phyloP scores from a whole-genome alignment of 176 grass and related monocot genomes.

The Pharus latifolius region DNA sequence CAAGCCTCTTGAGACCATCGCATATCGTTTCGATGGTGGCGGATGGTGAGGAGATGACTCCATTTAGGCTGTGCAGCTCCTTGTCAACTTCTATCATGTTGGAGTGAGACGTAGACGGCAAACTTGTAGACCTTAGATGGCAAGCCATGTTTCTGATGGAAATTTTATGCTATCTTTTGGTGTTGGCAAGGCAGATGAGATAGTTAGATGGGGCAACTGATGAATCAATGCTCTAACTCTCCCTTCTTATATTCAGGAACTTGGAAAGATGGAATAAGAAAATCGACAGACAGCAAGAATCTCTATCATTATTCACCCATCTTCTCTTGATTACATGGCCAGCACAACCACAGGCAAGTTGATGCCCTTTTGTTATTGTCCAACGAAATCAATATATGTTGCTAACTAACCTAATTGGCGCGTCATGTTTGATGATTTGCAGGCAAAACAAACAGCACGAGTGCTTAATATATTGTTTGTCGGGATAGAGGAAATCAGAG shows the following conservation, averaged over 20 bases:
- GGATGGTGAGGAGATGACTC: neutral
- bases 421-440: constrained; percentile 23
- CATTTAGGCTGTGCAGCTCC: constrained; percentile 5
- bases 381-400: neutral
- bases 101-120: constrained; percentile 20
- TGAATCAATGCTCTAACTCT: neutral
- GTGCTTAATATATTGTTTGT: constrained; percentile 3
- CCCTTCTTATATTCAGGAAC: constrained; percentile 14
- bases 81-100: constrained; percentile 1
- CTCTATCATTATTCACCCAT: neutral
- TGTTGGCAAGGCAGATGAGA: neutral
- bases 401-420: constrained; percentile 3
- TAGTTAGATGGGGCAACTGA: neutral
- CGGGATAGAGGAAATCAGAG: neutral
- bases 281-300: constrained; percentile 20
- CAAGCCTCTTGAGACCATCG: constrained; percentile 21
- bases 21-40: constrained; percentile 3
- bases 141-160: constrained; percentile 23
- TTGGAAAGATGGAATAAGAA: neutral
- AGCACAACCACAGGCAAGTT: neutral
- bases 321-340: constrained; percentile 4
- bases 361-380: neutral
- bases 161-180: neutral
- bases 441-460: constrained; percentile 22
- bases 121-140: constrained; percentile 32